Evolutionary conservation across 2,329 filamentous ascomycete species (phyloP).

Genomic region (Alternaria atra): DNA sequence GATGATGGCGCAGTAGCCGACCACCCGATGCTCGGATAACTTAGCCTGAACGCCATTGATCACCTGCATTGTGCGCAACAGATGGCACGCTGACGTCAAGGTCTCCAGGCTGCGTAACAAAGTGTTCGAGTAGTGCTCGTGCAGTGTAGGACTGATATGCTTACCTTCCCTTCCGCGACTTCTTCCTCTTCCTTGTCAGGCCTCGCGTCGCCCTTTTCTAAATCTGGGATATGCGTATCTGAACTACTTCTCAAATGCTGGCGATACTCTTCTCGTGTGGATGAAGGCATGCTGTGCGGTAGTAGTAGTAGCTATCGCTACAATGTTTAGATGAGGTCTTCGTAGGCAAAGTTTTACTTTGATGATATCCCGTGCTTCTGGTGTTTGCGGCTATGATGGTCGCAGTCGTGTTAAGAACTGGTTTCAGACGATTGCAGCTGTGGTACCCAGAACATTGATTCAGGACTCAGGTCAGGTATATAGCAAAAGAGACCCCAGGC

Average conservation of each 20-base stretch:
- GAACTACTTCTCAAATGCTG: constrained; percentile 36
- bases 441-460: background rate
- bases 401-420: background rate
- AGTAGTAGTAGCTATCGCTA: background rate
- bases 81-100: background rate
- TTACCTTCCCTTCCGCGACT: constrained; percentile 12
- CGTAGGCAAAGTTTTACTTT: background rate
- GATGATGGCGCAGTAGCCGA: background rate
- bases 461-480: constrained; percentile 3
- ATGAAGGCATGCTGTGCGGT: constrained; percentile 25
- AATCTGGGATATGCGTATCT: constrained; percentile 25
- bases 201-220: constrained; percentile 27
- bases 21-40: background rate
- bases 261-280: constrained; percentile 23
- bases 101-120: background rate
- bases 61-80: background rate
- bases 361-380: background rate
- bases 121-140: background rate
- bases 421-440: background rate
- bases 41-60: background rate
- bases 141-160: background rate
- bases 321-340: background rate
- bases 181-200: constrained; percentile 20
- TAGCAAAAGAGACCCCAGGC: background rate
- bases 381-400: background rate